phyloP scores from a whole-genome alignment of 2,329 filamentous ascomycete genomes.

The Phialocephala subalpina region DNA sequence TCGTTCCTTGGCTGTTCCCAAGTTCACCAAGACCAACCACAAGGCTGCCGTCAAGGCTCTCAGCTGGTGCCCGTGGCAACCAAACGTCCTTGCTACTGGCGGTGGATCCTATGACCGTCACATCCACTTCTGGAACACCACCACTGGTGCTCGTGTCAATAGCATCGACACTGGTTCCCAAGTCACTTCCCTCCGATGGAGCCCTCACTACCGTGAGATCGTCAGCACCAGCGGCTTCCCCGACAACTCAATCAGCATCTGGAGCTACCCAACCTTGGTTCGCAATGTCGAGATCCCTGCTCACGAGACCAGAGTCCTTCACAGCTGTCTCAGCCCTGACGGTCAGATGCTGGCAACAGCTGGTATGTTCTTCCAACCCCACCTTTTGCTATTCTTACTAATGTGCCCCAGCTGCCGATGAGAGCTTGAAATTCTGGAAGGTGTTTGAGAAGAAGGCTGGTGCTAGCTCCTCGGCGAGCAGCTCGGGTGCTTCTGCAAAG shows the following conservation, averaged over 20 bases:
- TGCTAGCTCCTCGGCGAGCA: constrained; percentile 67
- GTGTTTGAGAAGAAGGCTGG: constrained; percentile 98
- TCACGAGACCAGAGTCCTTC: constrained; percentile 94
- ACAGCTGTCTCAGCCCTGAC: constrained; percentile 96
- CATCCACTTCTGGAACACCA: constrained; percentile 99
- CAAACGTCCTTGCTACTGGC: constrained; percentile 94
- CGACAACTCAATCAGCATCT: constrained; percentile 99
- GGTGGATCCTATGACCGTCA: constrained; percentile 96
- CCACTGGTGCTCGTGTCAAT: constrained; percentile 96
- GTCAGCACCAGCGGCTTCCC: constrained; percentile 97
- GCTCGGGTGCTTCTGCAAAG: constrained; percentile 76
- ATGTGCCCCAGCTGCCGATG: constrained; percentile 75
- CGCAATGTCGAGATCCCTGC: constrained; percentile 98
- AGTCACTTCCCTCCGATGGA: constrained; percentile 96
- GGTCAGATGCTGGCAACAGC: constrained; percentile 98
- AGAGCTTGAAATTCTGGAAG: constrained; percentile 99
- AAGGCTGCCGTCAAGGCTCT: constrained; percentile 98
- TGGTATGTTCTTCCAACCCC: constrained; percentile 56
- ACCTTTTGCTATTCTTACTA: constrained; percentile 38
- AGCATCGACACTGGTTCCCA: constrained; percentile 98
- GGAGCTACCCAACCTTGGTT: constrained; percentile 97
- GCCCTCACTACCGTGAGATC: constrained; percentile 96
- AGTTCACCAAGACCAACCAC: constrained; percentile 99
- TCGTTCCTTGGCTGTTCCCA: constrained; percentile 88
- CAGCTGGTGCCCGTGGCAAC: constrained; percentile 98